Base-by-base conservation (phyloP, 1,139 yeast genomes). In the Yamadazyma friedrichii region DNA sequence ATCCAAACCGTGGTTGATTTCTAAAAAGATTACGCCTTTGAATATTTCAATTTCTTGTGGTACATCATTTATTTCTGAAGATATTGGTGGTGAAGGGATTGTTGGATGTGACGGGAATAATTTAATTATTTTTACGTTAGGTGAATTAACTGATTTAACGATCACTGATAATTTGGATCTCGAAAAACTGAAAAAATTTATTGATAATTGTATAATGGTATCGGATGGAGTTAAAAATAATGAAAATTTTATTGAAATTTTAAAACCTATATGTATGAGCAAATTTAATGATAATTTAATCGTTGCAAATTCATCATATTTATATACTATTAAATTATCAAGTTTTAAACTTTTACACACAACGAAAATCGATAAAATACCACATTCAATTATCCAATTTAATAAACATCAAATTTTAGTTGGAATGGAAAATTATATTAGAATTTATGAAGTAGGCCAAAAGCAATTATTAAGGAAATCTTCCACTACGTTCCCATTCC, bases 391-490 rank as follows among this genome's bases (percentile, higher is more conserved):
- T 56, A 49, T 62, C 1, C 64, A 67, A 12, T 89, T 86, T 58
- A 76, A 81, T 33, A 87, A 84, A 0, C 70, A 72, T 47, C 43
- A 41, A 12, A 57, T 89, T 1, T 59, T 89, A 2, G 84, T 77
- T 0, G 94, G 88, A 0, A 54, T 78, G 42, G 76, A 74, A 0
- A 70, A 74, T 38, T 60, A 62, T 26, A 52, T 93, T 25, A 65
- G 88, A 15, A 53, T 88, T 6, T 89, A 76, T 56, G 94, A 84
- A 31, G 49, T 89, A 29, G 98, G 98, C 1, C 74, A 74, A 50
- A 85, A 83, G 48, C 97, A 89, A 55, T 65, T 93, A 31, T 69
- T 93, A 41, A 74, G 85, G 41, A 88, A 88, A 55, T 69, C 84
- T 0, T 65, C 77, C 1, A 61, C 78, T 44, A 64, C 51, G 15